Percentiles rank a stretch among this genome's conserved stretches.
Evolutionary conservation across 495 filamentous ascomycete genomes (phyloP).

Genomic region (Pseudoneurospora amorphoporcata): DNA sequence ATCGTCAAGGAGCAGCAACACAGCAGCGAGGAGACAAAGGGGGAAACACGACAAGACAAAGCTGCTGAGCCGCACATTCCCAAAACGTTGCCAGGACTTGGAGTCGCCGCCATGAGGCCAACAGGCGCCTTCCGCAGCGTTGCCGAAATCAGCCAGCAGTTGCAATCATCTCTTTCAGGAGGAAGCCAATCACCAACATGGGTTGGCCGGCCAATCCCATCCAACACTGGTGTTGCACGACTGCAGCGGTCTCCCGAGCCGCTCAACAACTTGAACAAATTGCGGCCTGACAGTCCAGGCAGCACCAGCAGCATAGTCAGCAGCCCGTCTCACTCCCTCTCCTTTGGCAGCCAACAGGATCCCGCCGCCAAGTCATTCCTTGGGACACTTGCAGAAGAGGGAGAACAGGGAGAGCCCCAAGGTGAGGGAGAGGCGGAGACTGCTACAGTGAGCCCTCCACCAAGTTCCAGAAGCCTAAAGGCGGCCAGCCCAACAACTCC

Average conservation of each 20-base stretch:
- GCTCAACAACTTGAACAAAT: constrained; percentile 4
- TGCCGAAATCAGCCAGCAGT: neutral
- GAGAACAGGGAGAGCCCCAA: neutral
- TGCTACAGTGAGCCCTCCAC: neutral
- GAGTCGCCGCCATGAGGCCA: neutral
- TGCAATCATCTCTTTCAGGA: neutral
- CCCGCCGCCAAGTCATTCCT: constrained; percentile 13
- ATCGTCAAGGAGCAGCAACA: neutral
- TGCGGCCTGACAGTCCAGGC: constrained; percentile 50
- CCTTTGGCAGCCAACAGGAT: constrained; percentile 43
- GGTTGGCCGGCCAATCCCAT: constrained; percentile 29
- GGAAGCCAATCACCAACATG: constrained; percentile 18
- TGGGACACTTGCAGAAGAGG: neutral
- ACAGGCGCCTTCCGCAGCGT: neutral
- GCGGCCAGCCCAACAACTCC: neutral
- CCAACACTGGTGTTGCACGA: constrained; percentile 42
- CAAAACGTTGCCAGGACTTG: neutral
- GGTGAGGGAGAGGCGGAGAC: neutral
- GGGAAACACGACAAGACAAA: neutral
- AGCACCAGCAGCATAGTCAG: constrained; percentile 15
- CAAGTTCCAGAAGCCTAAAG: constrained; percentile 1
- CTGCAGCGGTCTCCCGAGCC: constrained; percentile 46
- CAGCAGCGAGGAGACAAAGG: neutral
- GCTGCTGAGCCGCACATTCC: neutral
- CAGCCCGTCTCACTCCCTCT: constrained; percentile 47